These are phyloP conservation scores for Wickerhamomyces queroliae DNA, from an alignment of 805 yeast genomes.

Conservation along the genomic window DNA sequence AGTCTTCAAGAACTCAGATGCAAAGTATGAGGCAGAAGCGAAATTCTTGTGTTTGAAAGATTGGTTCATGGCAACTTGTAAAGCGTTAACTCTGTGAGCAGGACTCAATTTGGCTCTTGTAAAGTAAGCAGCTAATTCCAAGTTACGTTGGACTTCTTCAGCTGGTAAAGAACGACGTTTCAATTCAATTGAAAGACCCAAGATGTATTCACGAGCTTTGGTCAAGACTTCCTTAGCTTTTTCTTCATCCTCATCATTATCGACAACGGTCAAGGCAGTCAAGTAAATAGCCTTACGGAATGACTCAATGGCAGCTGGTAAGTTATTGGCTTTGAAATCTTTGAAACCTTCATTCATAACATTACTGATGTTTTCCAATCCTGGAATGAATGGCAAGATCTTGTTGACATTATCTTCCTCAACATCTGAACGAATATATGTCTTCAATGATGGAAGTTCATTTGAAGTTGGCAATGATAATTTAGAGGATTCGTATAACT, in stretches of 20 bases:
- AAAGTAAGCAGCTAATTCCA: constrained; percentile 95
- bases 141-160: constrained; percentile 71
- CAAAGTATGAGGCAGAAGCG: constrained; percentile 86
- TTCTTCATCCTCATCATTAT: constrained; percentile 66
- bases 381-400: constrained; percentile 68
- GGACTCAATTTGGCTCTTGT: constrained; percentile 78
- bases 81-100: constrained; percentile 79
- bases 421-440: constrained; percentile 58
- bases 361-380: constrained; percentile 58
- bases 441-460: constrained; percentile 65
- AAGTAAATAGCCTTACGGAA: constrained; percentile 81
- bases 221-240: constrained; percentile 67
- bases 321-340: constrained; percentile 75
- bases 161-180: constrained; percentile 77
- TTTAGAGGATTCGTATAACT: constrained; percentile 78
- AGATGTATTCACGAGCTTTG: constrained; percentile 81
- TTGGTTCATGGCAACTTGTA: constrained; percentile 93
- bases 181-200: constrained; percentile 89
- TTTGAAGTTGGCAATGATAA: constrained; percentile 63
- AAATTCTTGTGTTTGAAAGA: constrained; percentile 84
- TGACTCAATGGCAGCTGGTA: constrained; percentile 70
- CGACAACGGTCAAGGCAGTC: constrained; percentile 64
- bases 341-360: constrained; percentile 68
- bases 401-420: constrained; percentile 47
- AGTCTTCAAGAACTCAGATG: constrained; percentile 71